These are phyloP conservation scores for Alternaria brassicicola DNA, from an alignment of 2,329 filamentous ascomycete genomes.

Conservation along the genomic window DNA sequence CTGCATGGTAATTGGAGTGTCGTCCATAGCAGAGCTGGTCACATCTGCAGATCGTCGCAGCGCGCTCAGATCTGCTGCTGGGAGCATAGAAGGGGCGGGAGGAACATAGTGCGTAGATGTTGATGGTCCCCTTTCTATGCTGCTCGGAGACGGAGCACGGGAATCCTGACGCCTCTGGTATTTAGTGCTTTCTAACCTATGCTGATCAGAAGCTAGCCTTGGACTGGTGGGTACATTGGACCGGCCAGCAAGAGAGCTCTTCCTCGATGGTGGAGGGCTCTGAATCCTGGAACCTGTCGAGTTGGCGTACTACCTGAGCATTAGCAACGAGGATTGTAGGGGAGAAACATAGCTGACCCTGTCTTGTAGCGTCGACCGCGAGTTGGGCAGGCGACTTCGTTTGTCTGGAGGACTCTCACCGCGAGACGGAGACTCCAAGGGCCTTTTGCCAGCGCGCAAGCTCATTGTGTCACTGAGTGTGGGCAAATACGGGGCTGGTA, in stretches of 20 bases:
- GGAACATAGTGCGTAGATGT: slow-evolving; percentile 30
- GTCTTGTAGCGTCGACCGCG: slow-evolving; percentile 3
- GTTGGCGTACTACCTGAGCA: slow-evolving; percentile 14
- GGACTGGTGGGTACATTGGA: slow-evolving; percentile 6
- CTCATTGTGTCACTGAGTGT: slow-evolving; percentile 11
- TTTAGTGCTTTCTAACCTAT: slow-evolving; percentile 9
- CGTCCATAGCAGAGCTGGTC: neutral
- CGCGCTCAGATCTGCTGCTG: neutral
- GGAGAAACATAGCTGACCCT: slow-evolving; percentile 5
- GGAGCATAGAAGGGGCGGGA: slow-evolving; percentile 30
- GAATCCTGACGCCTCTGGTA: neutral
- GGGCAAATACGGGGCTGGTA: neutral
- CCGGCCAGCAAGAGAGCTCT: slow-evolving; percentile 15
- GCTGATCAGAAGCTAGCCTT: slow-evolving; percentile 14
- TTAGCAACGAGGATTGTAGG: neutral
- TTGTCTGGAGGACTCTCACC: slow-evolving; percentile 31
- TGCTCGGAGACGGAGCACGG: slow-evolving; percentile 7
- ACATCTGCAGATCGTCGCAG: slow-evolving; percentile 1
- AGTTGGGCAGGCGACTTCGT: slow-evolving; percentile 9
- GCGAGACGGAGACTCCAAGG: slow-evolving; percentile 16
- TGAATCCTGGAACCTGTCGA: neutral
- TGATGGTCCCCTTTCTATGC: slow-evolving; percentile 22
- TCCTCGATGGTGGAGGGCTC: slow-evolving; percentile 17
- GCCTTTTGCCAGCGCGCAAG: slow-evolving; percentile 20
- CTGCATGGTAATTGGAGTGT: slow-evolving; percentile 2